A percentile compares a stretch with the other conserved stretches of the same genome.
Evolutionary conservation across 139 green algal species (phyloP).

Genomic region (Gonium pectorale): DNA sequence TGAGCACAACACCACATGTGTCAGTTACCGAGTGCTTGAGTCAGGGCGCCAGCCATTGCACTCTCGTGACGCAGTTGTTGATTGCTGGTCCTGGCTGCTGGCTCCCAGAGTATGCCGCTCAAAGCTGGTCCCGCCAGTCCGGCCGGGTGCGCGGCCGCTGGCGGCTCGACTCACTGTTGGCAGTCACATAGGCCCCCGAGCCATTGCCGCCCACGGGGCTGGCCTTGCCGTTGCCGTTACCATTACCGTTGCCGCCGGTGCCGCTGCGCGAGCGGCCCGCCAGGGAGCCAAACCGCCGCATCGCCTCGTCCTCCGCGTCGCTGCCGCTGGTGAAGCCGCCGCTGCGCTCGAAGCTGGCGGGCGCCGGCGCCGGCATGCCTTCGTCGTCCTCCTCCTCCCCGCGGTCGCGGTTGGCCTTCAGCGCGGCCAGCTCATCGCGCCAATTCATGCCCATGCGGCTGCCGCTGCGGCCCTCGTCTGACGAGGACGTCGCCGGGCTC

Average conservation of each 20-base stretch:
- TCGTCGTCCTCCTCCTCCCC: background rate
- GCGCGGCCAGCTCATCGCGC: slow-evolving; percentile 23
- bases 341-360: background rate
- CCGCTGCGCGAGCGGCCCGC: background rate
- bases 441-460: slow-evolving; percentile 13
- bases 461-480: background rate
- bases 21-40: too few species aligned
- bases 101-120: background rate
- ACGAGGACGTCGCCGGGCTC: too few species aligned
- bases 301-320: slow-evolving; percentile 7
- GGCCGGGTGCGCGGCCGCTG: slow-evolving; percentile 3
- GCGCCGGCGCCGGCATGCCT: background rate
- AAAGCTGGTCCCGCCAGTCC: slow-evolving; percentile 34
- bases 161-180: background rate
- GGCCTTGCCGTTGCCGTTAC: background rate
- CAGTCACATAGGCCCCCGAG: background rate
- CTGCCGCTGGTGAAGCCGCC: background rate
- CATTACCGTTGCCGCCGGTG: background rate
- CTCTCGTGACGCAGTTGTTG: too few species aligned
- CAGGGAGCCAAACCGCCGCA: slow-evolving; percentile 1
- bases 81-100: background rate
- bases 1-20: too few species aligned
- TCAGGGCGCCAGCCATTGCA: too few species aligned
- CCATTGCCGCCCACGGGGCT: background rate
- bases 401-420: background rate